Conservation (phyloP, 805 yeast genomes). For the Candida nanaspora region DNA sequence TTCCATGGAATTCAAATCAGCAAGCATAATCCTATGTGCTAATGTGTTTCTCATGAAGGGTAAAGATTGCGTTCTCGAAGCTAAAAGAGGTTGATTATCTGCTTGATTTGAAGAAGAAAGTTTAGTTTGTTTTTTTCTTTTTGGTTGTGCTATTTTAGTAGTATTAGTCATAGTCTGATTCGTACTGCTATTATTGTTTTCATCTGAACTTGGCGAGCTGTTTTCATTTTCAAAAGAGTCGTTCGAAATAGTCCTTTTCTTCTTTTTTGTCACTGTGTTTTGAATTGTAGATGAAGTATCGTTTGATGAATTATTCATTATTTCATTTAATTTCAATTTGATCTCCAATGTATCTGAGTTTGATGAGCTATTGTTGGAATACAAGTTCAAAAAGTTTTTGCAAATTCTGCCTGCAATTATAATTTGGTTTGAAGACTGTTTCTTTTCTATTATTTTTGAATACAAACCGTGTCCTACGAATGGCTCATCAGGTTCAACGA, state of each 20-base stretch:
- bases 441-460: slow-evolving; percentile 21
- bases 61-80: slow-evolving; percentile 28
- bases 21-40: slow-evolving; percentile 23
- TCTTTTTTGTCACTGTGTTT: slow-evolving; percentile 1
- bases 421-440: slow-evolving; percentile 12
- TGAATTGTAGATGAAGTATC: slow-evolving; percentile 1
- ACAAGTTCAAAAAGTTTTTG: slow-evolving; percentile 44
- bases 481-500: slow-evolving; percentile 47
- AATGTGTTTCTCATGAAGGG: slow-evolving; percentile 25
- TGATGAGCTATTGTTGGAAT: slow-evolving; percentile 27
- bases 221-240: not conserved
- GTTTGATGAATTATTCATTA: slow-evolving; percentile 1
- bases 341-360: slow-evolving; percentile 48
- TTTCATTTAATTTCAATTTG: slow-evolving; percentile 38
- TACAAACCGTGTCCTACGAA: slow-evolving; percentile 38
- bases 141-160: not conserved
- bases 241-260: slow-evolving; percentile 8
- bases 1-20: slow-evolving; percentile 17
- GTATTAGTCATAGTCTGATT: not conserved
- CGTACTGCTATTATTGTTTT: slow-evolving; percentile 9
- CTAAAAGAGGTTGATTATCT: slow-evolving; percentile 18
- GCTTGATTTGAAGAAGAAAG: not conserved
- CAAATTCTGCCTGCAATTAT: slow-evolving; percentile 52
- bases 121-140: not conserved
- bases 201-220: slow-evolving; percentile 4